Conservation (phyloP, 805 yeast genomes). For the Barnettozyma siamensis region DNA sequence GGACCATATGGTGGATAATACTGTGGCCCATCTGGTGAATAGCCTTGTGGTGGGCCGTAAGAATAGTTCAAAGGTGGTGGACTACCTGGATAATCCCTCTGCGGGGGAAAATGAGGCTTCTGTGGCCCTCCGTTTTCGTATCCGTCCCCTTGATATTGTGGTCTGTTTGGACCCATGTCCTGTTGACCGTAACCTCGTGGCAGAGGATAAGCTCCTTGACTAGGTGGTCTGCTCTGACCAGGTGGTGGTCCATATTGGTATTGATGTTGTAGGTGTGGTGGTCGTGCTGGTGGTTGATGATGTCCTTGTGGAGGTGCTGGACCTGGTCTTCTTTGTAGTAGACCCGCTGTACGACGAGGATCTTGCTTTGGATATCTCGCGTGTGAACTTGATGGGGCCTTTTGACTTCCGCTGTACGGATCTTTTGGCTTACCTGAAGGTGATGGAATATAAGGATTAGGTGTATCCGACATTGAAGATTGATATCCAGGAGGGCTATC, state of each 20-base stretch:
- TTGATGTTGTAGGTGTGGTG: background rate
- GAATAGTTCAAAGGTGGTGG: too few relatives aligned
- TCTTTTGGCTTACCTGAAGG: too few relatives aligned
- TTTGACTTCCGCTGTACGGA: background rate
- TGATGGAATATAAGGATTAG: too few relatives aligned
- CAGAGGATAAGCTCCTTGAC: slow-evolving; percentile 1
- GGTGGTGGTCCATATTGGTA: slow-evolving; percentile 2
- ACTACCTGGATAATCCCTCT: background rate
- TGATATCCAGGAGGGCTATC: background rate
- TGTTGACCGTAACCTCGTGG: background rate
- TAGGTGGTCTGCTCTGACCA: slow-evolving; percentile 1
- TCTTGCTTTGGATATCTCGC: too few relatives aligned
- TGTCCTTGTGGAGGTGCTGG: slow-evolving; percentile 6
- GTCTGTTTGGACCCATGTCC: background rate
- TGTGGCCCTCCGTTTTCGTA: too few relatives aligned
- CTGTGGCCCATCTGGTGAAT: background rate
- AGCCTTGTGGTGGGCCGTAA: background rate
- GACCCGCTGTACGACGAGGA: background rate
- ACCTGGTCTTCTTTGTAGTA: background rate
- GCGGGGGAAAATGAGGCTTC: background rate
- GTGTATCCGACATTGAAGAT: background rate
- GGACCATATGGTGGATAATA: too few relatives aligned
- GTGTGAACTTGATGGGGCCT: background rate
- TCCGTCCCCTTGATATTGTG: too few relatives aligned
- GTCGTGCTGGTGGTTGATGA: slow-evolving; percentile 1